Percentiles rank a stretch among this genome's conserved stretches.
These are phyloP conservation scores for Lichtheimia ornata DNA, from an alignment of 371 early-diverging fungal genomes.

Conservation along the genomic window DNA sequence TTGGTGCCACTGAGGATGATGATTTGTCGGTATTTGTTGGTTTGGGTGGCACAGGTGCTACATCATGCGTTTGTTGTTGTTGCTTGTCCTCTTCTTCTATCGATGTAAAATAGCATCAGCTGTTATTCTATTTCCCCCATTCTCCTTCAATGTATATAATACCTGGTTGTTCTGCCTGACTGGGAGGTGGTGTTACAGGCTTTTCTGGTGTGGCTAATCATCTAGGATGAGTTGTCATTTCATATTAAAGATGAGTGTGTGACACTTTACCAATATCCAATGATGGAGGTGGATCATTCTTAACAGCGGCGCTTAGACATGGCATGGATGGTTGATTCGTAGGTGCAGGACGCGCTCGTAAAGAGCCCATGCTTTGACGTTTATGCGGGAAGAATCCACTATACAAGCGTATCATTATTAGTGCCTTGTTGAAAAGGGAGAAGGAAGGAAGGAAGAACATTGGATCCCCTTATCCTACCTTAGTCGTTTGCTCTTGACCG, in stretches of 20 bases:
- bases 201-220: too few species aligned
- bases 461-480: constrained; percentile 14
- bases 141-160: too few species aligned
- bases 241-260: too few species aligned
- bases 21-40: constrained; percentile 2
- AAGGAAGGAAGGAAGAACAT: not conserved
- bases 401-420: not conserved
- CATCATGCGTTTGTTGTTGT: not conserved
- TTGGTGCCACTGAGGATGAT: not conserved
- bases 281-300: too few species aligned
- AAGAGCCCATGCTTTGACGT: constrained; percentile 15
- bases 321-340: not conserved
- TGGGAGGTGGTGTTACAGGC: too few species aligned
- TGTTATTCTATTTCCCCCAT: too few species aligned
- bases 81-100: not conserved
- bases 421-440: not conserved
- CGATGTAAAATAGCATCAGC: too few species aligned
- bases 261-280: too few species aligned
- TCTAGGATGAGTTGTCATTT: too few species aligned
- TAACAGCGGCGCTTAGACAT: not conserved
- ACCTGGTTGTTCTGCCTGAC: too few species aligned
- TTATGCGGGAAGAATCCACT: constrained; percentile 20
- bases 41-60: not conserved
- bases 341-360: constrained; percentile 9
- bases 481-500: constrained; percentile 19